Conservation (phyloP, 495 filamentous ascomycete species). For the Daldinia caldariorum region DNA sequence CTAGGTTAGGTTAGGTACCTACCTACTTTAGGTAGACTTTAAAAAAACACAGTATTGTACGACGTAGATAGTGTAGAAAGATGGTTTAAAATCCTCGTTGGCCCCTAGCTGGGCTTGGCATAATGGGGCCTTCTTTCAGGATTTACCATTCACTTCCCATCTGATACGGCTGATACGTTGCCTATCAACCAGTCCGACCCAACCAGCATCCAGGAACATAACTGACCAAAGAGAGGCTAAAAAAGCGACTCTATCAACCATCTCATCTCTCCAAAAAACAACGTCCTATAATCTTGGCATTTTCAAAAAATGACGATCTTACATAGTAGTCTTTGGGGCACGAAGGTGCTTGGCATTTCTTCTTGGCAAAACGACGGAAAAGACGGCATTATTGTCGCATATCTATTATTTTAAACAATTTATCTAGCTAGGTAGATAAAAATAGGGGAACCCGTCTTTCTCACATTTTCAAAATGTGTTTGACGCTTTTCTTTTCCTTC, state of each 20-base stretch:
- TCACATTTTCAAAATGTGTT: slow-evolving; percentile 28
- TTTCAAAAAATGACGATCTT: slow-evolving; percentile 36
- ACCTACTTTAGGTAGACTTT: too few relatives aligned
- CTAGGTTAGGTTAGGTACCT: too few relatives aligned
- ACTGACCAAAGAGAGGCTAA: slow-evolving; percentile 17
- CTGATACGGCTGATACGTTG: slow-evolving; percentile 2
- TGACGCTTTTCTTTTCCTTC: slow-evolving; percentile 27
- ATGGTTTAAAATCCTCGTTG: slow-evolving; percentile 15
- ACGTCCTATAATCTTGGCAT: slow-evolving; percentile 30
- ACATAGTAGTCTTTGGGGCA: slow-evolving; percentile 37
- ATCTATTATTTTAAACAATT: neutral
- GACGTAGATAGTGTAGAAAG: neutral
- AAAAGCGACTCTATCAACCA: slow-evolving; percentile 15
- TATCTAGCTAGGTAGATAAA: slow-evolving; percentile 27
- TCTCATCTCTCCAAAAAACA: slow-evolving; percentile 19
- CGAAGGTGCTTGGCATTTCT: slow-evolving; percentile 40
- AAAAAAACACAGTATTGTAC: slow-evolving; percentile 7
- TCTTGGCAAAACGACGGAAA: slow-evolving; percentile 44
- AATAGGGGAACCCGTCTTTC: slow-evolving; percentile 36
- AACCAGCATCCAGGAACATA: neutral
- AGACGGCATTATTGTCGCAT: slow-evolving; percentile 42
- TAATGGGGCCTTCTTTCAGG: neutral
- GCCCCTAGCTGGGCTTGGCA: neutral
- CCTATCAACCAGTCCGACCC: neutral
- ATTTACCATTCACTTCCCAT: slow-evolving; percentile 1